Percentiles rank a stretch among this genome's conserved stretches.
Evolutionary conservation across 257 asterid genomes (phyloP).

Genomic region (Salvia hispanica): DNA sequence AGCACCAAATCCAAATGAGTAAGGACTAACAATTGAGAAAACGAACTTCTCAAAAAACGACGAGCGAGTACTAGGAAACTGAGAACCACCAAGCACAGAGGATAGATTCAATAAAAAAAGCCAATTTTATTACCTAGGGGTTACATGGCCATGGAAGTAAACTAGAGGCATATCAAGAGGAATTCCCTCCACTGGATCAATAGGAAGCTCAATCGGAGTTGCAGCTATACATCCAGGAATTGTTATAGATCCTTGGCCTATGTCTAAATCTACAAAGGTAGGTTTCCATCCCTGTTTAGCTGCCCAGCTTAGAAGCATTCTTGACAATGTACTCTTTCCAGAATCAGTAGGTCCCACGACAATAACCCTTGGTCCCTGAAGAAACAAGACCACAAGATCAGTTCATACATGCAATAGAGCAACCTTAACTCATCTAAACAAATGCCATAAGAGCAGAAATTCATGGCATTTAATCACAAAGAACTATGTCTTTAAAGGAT

Average conservation of each 20-base stretch:
- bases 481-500: background rate
- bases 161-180: conserved; percentile 99
- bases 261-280: conserved; percentile 96
- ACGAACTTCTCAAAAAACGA: background rate
- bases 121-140: conserved; percentile 68
- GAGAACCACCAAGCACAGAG: conserved; percentile 11
- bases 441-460: background rate
- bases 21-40: conserved; percentile 17
- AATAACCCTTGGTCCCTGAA: conserved; percentile 94
- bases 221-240: conserved; percentile 97
- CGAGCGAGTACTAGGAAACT: background rate
- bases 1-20: conserved; percentile 36
- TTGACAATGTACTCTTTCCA: conserved; percentile 90
- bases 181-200: conserved; percentile 96
- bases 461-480: background rate
- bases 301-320: conserved; percentile 99
- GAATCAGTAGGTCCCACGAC: conserved; percentile 99
- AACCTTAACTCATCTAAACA: background rate
- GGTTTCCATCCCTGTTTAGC: conserved; percentile 99
- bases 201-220: conserved; percentile 89
- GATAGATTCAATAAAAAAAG: background rate
- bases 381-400: conserved; percentile 28
- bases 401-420: background rate
- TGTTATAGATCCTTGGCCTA: conserved; percentile 96
- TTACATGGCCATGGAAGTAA: conserved; percentile 84